A percentile compares a stretch with the other conserved stretches of the same genome.
These are phyloP conservation scores for Boletellus ananiceps DNA, from an alignment of 768 basidiomycete genomes.

Conservation along the genomic window DNA sequence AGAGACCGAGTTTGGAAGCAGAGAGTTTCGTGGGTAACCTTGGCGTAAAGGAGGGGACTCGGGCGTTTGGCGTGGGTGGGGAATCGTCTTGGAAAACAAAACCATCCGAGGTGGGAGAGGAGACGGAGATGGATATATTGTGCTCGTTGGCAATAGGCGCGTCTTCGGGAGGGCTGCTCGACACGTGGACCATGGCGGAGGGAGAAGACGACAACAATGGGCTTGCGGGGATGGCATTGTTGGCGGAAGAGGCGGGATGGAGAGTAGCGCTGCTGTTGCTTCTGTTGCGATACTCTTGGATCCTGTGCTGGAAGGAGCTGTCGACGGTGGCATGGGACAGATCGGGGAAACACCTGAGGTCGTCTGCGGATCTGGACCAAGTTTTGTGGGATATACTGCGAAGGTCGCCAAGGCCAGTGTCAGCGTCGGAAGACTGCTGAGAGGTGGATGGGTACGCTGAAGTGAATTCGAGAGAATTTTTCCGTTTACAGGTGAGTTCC, in stretches of 20 bases:
- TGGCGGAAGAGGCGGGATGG: slow-evolving; percentile 34
- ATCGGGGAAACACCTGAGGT: slow-evolving; percentile 54
- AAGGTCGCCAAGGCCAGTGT: slow-evolving; percentile 57
- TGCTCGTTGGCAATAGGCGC: slow-evolving; percentile 19
- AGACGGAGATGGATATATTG: slow-evolving; percentile 47
- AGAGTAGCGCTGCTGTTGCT: slow-evolving; percentile 53
- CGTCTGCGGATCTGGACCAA: slow-evolving; percentile 81
- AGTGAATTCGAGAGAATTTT: slow-evolving; percentile 42
- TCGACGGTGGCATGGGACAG: slow-evolving; percentile 36
- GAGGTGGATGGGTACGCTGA: slow-evolving; percentile 30
- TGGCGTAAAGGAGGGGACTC: slow-evolving; percentile 68
- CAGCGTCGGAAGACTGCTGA: slow-evolving; percentile 26
- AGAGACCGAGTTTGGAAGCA: slow-evolving; percentile 42
- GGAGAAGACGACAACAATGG: slow-evolving; percentile 43
- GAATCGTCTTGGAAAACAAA: slow-evolving; percentile 30
- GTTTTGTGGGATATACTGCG: slow-evolving; percentile 63
- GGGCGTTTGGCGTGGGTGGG: slow-evolving; percentile 48
- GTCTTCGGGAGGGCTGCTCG: slow-evolving; percentile 21
- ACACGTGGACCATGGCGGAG: slow-evolving; percentile 18
- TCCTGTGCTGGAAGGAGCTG: slow-evolving; percentile 52
- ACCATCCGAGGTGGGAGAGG: slow-evolving; percentile 38
- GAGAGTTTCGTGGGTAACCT: slow-evolving; percentile 67
- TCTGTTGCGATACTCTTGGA: slow-evolving; percentile 61
- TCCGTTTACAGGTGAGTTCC: slow-evolving; percentile 50
- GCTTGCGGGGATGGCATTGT: slow-evolving; percentile 24